Conservation (phyloP, 2,329 filamentous ascomycete genomes). For the Epichloe amarillans region DNA sequence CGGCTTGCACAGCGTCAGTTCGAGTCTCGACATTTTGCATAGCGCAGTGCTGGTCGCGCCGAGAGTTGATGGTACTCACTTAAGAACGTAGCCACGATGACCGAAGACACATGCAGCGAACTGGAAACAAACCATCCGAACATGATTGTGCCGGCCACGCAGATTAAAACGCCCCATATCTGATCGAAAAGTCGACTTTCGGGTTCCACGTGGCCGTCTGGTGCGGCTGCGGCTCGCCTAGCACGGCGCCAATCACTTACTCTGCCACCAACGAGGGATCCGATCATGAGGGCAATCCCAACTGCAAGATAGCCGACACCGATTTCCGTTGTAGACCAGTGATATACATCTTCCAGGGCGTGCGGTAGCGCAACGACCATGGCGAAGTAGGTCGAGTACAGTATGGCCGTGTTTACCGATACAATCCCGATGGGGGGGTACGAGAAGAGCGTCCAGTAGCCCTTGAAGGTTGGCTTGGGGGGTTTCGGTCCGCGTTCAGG, state of each 20-base stretch:
- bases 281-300: constrained; percentile 14
- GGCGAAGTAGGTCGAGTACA: constrained; percentile 20
- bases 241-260: constrained; percentile 23
- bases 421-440: constrained; percentile 21
- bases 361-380: constrained; percentile 18
- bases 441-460: constrained; percentile 17
- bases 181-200: constrained; percentile 26
- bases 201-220: constrained; percentile 15
- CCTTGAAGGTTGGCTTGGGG: constrained; percentile 16
- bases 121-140: constrained; percentile 26
- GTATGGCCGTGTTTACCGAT: constrained; percentile 19
- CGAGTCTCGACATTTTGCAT: not conserved
- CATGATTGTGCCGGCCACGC: constrained; percentile 23
- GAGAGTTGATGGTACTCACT: constrained; percentile 9
- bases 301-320: constrained; percentile 23
- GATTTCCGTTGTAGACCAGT: constrained; percentile 19
- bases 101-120: constrained; percentile 15
- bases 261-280: constrained; percentile 24
- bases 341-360: constrained; percentile 18
- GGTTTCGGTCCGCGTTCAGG: constrained; percentile 13
- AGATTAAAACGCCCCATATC: constrained; percentile 25
- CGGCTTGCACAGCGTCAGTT: constrained; percentile 9
- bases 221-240: constrained; percentile 6
- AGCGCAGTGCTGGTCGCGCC: not conserved
- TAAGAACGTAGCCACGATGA: constrained; percentile 17